Conservation (phyloP, 2,329 filamentous ascomycete genomes). For the Alternaria longipes region DNA sequence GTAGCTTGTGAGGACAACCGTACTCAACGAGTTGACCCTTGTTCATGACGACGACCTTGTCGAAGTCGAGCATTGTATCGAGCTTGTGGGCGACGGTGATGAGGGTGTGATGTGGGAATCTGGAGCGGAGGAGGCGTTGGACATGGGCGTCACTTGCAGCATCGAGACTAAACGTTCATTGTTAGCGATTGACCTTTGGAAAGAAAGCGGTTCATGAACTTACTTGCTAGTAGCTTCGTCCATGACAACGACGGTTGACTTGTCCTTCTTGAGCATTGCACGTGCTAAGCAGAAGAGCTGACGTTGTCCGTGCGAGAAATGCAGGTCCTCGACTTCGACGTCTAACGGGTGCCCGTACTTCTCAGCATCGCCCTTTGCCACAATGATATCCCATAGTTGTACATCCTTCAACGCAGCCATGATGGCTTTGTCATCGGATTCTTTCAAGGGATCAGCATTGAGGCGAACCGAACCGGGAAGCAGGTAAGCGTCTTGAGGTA, state of each 20-base stretch:
- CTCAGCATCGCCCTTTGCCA: slow-evolving; percentile 40
- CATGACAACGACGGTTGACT: slow-evolving; percentile 39
- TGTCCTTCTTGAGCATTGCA: slow-evolving; percentile 59
- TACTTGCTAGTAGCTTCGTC: slow-evolving; percentile 50
- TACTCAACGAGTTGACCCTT: slow-evolving; percentile 59
- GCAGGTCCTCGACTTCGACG: slow-evolving; percentile 42
- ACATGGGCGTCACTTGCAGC: slow-evolving; percentile 65
- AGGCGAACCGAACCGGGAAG: slow-evolving; percentile 58
- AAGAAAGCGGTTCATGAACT: slow-evolving; percentile 5
- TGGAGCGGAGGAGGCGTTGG: slow-evolving; percentile 64
- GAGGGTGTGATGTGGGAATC: slow-evolving; percentile 67
- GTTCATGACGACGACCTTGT: slow-evolving; percentile 63
- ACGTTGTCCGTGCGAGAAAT: slow-evolving; percentile 62
- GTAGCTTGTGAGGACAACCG: slow-evolving; percentile 39
- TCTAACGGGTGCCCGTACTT: slow-evolving; percentile 46
- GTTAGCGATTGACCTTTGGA: slow-evolving; percentile 7
- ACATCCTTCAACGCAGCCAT: slow-evolving; percentile 58
- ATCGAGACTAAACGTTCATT: slow-evolving; percentile 59
- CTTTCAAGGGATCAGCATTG: slow-evolving; percentile 59
- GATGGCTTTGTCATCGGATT: slow-evolving; percentile 52
- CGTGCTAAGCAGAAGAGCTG: slow-evolving; percentile 71
- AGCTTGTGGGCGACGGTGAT: slow-evolving; percentile 66
- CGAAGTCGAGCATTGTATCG: slow-evolving; percentile 64
- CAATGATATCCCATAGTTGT: slow-evolving; percentile 55
- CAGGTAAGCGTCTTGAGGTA: slow-evolving; percentile 64